phyloP scores from a whole-genome alignment of 106 monocot species.

The Vanilla planifolia region DNA sequence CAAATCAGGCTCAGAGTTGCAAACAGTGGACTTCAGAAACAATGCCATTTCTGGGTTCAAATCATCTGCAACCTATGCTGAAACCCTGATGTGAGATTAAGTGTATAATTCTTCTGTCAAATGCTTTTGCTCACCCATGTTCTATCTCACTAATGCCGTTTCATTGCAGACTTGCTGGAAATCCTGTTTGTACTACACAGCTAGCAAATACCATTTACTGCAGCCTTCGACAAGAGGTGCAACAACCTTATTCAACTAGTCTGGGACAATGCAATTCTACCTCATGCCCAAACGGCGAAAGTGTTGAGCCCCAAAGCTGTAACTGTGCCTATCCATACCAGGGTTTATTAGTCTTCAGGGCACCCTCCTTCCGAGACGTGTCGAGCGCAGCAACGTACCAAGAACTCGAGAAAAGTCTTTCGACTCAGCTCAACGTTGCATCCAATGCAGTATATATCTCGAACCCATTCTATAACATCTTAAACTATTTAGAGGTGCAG shows the following conservation, averaged over 20 bases:
- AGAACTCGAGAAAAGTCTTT: conserved; percentile 41
- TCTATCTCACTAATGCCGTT: background rate
- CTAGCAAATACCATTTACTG: conserved; percentile 25
- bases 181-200: conserved; percentile 35
- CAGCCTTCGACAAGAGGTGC: conserved; percentile 17
- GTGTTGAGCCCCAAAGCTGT: conserved; percentile 46
- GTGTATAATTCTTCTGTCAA: background rate
- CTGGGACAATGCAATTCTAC: conserved; percentile 25
- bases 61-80: background rate
- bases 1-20: background rate
- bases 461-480: conserved; percentile 26
- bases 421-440: conserved; percentile 34
- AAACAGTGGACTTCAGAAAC: conserved; percentile 1
- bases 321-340: conserved; percentile 50
- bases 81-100: conserved; percentile 3
- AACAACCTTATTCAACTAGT: conserved; percentile 44
- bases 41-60: conserved; percentile 1
- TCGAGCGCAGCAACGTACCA: conserved; percentile 39
- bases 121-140: background rate
- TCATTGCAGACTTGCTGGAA: conserved; percentile 51
- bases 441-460: conserved; percentile 43
- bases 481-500: conserved; percentile 44
- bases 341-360: conserved; percentile 53
- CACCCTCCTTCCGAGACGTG: conserved; percentile 42
- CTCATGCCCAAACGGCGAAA: conserved; percentile 26